A percentile compares a stretch with the other conserved stretches of the same genome.
Evolutionary conservation across 2,329 filamentous ascomycete genomes (phyloP).

Genomic region (Pyrenochaeta sp.): DNA sequence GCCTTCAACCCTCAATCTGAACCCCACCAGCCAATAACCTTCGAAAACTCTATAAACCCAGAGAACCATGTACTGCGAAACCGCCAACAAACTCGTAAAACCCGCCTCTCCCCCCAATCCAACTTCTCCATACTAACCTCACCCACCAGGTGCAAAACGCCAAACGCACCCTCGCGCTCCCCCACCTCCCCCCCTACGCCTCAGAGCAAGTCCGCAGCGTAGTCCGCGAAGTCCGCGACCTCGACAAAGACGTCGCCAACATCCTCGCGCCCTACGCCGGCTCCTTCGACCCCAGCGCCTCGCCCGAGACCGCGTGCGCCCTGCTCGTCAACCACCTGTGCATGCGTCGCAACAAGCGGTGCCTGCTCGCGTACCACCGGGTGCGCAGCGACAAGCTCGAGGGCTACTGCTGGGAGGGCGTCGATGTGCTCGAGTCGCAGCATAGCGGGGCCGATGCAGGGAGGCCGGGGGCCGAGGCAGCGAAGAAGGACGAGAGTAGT

Average conservation of each 20-base stretch:
- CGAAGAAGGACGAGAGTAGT: conserved; percentile 70
- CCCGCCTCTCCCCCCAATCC: conserved; percentile 3
- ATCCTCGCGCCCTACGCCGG: conserved; percentile 84
- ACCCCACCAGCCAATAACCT: too few species aligned
- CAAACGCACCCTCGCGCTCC: conserved; percentile 88
- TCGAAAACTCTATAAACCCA: too few species aligned
- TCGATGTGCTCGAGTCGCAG: conserved; percentile 77
- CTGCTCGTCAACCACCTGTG: conserved; percentile 92
- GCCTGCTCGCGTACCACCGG: conserved; percentile 90
- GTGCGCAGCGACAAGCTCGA: conserved; percentile 91
- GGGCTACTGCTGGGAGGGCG: conserved; percentile 89
- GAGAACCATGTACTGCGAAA: conserved; percentile 82
- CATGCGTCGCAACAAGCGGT: conserved; percentile 96
- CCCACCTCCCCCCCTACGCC: conserved; percentile 89
- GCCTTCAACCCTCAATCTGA: too few species aligned
- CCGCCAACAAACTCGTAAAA: conserved; percentile 81
- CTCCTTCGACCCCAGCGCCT: conserved; percentile 82
- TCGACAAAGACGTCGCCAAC: conserved; percentile 82
- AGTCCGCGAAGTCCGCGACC: conserved; percentile 88
- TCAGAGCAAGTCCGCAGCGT: conserved; percentile 88
- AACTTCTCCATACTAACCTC: conserved; percentile 2
- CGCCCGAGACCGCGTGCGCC: conserved; percentile 85
- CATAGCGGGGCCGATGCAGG: conserved; percentile 52
- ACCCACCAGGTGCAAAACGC: conserved; percentile 82
- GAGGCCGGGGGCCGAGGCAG: conserved; percentile 50